A percentile compares a stretch with the other conserved stretches of the same genome.
Conservation (phyloP, 2,329 filamentous ascomycete genomes). For the Talaromyces islandicus region DNA sequence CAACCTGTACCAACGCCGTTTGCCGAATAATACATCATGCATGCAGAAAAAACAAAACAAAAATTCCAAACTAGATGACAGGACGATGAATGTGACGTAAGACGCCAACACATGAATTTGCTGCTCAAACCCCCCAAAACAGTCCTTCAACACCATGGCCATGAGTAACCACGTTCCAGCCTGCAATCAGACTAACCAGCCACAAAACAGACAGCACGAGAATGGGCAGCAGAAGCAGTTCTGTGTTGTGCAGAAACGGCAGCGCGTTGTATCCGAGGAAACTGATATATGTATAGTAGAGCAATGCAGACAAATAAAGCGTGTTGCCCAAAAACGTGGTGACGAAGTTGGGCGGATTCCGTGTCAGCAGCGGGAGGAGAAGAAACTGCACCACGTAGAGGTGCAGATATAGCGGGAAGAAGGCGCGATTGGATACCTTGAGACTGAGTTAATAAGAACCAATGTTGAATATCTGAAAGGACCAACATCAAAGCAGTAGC, state of each 20-base stretch:
- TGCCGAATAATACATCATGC: neutral
- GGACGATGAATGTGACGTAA: neutral
- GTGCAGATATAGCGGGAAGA: constrained; percentile 62
- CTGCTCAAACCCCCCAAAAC: constrained; percentile 36
- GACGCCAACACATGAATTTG: neutral
- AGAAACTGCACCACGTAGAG: constrained; percentile 63
- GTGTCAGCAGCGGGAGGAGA: constrained; percentile 54
- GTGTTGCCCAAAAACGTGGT: constrained; percentile 58
- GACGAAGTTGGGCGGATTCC: constrained; percentile 34
- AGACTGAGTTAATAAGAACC: neutral
- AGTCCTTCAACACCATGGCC: constrained; percentile 37
- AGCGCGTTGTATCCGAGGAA: constrained; percentile 65
- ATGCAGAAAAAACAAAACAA: too few relatives aligned
- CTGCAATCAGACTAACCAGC: constrained; percentile 45
- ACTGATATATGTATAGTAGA: constrained; percentile 63
- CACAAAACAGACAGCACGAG: constrained; percentile 56
- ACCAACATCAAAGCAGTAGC: constrained; percentile 64
- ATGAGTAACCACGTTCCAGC: constrained; percentile 41
- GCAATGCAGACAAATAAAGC: constrained; percentile 59
- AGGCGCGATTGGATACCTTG: constrained; percentile 59
- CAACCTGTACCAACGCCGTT: neutral
- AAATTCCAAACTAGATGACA: neutral
- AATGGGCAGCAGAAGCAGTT: constrained; percentile 58
- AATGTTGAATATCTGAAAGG: too few relatives aligned
- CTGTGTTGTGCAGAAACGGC: constrained; percentile 62